Percentiles rank a stretch among this genome's conserved stretches.
These are phyloP conservation scores for Hypocrella siamensis DNA, from an alignment of 2,329 filamentous ascomycete species.

Conservation along the genomic window DNA sequence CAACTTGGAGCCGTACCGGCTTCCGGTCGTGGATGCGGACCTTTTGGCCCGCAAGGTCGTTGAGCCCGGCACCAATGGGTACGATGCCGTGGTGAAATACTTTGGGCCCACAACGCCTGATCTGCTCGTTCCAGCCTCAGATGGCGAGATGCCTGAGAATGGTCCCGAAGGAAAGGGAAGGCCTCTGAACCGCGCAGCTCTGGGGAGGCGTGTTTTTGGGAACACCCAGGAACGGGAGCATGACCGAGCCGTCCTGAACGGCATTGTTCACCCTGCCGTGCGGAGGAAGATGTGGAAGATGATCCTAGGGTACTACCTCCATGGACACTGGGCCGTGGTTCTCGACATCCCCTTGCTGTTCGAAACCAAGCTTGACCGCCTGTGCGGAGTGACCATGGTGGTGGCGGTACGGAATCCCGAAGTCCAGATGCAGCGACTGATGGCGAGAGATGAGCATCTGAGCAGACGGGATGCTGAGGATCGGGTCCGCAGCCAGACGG, in stretches of 20 bases:
- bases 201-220: slow-evolving; percentile 80
- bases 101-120: slow-evolving; percentile 77
- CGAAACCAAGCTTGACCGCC: slow-evolving; percentile 69
- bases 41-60: slow-evolving; percentile 84
- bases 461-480: slow-evolving; percentile 77
- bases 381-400: slow-evolving; percentile 75
- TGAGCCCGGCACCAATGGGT: slow-evolving; percentile 76
- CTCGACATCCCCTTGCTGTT: slow-evolving; percentile 87
- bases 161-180: slow-evolving; percentile 47
- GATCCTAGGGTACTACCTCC: slow-evolving; percentile 57
- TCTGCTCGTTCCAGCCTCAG: slow-evolving; percentile 49
- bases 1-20: slow-evolving; percentile 60
- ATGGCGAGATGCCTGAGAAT: slow-evolving; percentile 32
- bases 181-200: slow-evolving; percentile 70
- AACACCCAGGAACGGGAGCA: slow-evolving; percentile 50
- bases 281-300: slow-evolving; percentile 64
- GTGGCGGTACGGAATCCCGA: slow-evolving; percentile 69
- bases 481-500: slow-evolving; percentile 71
- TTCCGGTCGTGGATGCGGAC: slow-evolving; percentile 91
- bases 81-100: slow-evolving; percentile 65
- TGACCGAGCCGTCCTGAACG: slow-evolving; percentile 67
- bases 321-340: slow-evolving; percentile 75
- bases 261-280: slow-evolving; percentile 87
- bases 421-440: slow-evolving; percentile 68
- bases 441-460: slow-evolving; percentile 61